Base-by-base conservation (phyloP, 2,329 filamentous ascomycete genomes). In the Chrysoporthe austroafricana region DNA sequence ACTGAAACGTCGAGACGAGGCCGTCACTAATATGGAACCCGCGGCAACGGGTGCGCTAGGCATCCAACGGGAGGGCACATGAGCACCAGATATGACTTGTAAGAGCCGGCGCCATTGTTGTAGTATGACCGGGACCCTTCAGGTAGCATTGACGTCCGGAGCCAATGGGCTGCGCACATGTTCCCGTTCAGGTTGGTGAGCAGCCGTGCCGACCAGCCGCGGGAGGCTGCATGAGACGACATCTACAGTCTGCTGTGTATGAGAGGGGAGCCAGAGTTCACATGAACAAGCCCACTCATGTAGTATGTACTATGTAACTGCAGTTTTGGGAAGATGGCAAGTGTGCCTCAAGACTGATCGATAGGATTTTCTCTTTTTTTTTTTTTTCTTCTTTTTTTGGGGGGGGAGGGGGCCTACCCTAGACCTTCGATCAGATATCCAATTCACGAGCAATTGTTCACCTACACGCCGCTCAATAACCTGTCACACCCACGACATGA, bases 91-190 rank as follows among this genome's bases (percentile, higher is more conserved):
- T 46, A 46, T 44, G 14, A 43, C 26, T 26, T 32, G 5, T 1
- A 3, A 52, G 21, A 21, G 21, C 50, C 32, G 3, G 26, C 36
- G 39, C 26, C 21, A 52, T 54, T 59, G 21, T 54, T 26, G 50
- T 34, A 3, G 64, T 56, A 39, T 54, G 46, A 66, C 14, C 46
- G 16, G 18, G 56, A 4, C n/a, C 26, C 36, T 14, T 44, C 44
- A 54, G 21, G 50, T 32, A 43, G 43, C 18, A 26, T 58, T 59
- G 21, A 16, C 18, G 16, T 26, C n/a, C 4, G 34, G 18, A 63
- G 63, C 66, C 66, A 68, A 68, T 63, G 39, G 44, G 66, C 63
- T 50, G 52, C 16, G 66, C 66, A 68, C 66, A 68, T 68, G 66
- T 34, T 39, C 48, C 56, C 44, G 42, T 36, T 32, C 21, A 34